Conservation (phyloP, 106 monocot genomes). For the Acorus gramineus region DNA sequence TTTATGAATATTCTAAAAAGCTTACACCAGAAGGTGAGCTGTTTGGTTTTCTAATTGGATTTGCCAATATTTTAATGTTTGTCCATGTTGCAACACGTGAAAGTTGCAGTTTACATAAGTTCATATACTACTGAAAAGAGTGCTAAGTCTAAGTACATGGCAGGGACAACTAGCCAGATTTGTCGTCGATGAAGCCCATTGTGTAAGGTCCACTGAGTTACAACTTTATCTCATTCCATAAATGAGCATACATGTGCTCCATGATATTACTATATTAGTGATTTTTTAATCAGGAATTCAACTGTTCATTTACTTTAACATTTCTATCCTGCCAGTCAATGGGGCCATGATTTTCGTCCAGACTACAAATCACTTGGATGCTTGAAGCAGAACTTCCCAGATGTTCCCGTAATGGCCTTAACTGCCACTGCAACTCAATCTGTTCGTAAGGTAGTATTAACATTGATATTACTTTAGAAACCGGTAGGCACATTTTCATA, state of each 20-base stretch:
- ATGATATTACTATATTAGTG: background rate
- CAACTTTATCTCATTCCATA: too few species aligned
- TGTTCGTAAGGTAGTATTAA: constrained; percentile 52
- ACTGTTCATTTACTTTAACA: background rate
- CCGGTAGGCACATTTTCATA: too few species aligned
- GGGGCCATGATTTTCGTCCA: constrained; percentile 98
- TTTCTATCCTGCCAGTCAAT: constrained; percentile 46
- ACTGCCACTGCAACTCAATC: constrained; percentile 92
- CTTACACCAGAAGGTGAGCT: constrained; percentile 71
- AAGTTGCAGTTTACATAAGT: background rate
- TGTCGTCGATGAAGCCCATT: constrained; percentile 95
- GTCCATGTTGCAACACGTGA: background rate
- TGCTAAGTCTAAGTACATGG: constrained; percentile 10
- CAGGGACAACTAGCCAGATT: constrained; percentile 87
- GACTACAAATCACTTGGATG: constrained; percentile 82
- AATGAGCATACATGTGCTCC: background rate
- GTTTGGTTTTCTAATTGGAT: background rate
- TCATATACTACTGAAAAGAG: constrained; percentile 1
- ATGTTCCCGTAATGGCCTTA: constrained; percentile 72
- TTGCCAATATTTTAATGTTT: background rate
- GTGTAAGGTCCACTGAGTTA: constrained; percentile 55
- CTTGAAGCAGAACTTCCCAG: constrained; percentile 72
- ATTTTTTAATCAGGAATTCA: background rate
- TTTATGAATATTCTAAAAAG: constrained; percentile 51
- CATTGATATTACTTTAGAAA: background rate